Evolutionary conservation across 2,329 filamentous ascomycete species (phyloP).

Genomic region (Podosphaera fusca): DNA sequence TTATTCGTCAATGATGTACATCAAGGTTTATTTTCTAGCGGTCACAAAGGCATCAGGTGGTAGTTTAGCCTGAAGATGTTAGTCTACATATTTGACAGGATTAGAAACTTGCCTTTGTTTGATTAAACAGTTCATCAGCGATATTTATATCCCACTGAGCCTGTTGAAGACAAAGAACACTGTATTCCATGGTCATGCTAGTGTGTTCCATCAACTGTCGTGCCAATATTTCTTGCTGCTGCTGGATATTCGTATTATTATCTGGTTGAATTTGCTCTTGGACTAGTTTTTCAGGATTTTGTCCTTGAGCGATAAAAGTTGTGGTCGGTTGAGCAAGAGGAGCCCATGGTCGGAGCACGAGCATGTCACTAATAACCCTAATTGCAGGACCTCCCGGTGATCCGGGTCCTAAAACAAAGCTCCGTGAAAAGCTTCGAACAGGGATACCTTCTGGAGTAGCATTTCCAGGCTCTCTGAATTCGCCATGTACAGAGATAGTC

Average conservation of each 20-base stretch:
- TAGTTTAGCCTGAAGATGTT: slow-evolving; percentile 19
- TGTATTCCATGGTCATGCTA: slow-evolving; percentile 57
- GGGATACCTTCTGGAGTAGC: slow-evolving; percentile 27
- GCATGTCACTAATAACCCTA: slow-evolving; percentile 58
- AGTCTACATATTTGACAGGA: not conserved
- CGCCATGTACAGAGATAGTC: slow-evolving; percentile 57
- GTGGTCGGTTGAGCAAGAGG: slow-evolving; percentile 19
- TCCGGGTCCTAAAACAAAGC: slow-evolving; percentile 57
- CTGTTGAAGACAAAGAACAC: slow-evolving; percentile 57
- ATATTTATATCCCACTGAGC: slow-evolving; percentile 60
- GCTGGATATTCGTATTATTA: slow-evolving; percentile 8
- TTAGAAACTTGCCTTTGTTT: slow-evolving; percentile 37
- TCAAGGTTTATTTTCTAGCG: not conserved
- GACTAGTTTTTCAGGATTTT: slow-evolving; percentile 1
- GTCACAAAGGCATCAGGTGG: slow-evolving; percentile 25
- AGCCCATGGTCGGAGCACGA: slow-evolving; percentile 45
- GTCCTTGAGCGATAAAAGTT: not conserved
- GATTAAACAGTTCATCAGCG: slow-evolving; percentile 52
- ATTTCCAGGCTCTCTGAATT: slow-evolving; percentile 53
- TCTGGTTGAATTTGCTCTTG: slow-evolving; percentile 5
- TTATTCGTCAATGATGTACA: too few species aligned
- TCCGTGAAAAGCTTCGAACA: slow-evolving; percentile 61
- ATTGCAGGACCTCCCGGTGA: slow-evolving; percentile 32
- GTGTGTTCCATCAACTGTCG: slow-evolving; percentile 55
- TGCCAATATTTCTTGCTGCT: slow-evolving; percentile 41